Conservation (phyloP, 169 alveolate species). For the Plasmodium falciparum region DNA sequence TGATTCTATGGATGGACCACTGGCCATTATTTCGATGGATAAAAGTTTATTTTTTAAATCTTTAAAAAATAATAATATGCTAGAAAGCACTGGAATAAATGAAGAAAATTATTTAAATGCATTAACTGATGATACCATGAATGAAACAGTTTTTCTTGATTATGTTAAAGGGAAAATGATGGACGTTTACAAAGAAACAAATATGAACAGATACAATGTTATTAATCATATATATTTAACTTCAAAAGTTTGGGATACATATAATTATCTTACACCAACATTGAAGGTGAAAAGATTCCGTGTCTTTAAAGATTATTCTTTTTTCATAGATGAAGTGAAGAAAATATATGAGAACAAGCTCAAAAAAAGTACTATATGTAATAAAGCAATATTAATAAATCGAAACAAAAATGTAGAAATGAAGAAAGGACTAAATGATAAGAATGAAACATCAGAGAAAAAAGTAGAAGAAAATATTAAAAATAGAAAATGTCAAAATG, state of each 20-base stretch:
- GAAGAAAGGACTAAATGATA: background rate
- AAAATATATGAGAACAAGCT: background rate
- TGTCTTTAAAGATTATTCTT: constrained; percentile 33
- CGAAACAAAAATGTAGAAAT: background rate
- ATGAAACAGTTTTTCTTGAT: background rate
- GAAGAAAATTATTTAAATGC: background rate
- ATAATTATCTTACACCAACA: constrained; percentile 54
- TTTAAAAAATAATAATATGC: constrained; percentile 14
- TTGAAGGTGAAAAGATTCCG: constrained; percentile 27
- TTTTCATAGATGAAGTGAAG: constrained; percentile 16
- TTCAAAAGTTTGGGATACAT: constrained; percentile 31
- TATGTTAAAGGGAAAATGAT: constrained; percentile 40
- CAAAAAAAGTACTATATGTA: too few relatives aligned
- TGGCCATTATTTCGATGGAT: constrained; percentile 36
- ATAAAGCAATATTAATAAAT: too few relatives aligned
- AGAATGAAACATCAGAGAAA: too few relatives aligned
- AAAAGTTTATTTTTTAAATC: constrained; percentile 16
- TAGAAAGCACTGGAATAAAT: background rate
- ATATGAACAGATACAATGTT: constrained; percentile 14
- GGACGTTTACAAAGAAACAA: constrained; percentile 26
- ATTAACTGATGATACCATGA: constrained; percentile 3
- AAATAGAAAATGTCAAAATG: too few relatives aligned
- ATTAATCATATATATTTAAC: constrained; percentile 34
- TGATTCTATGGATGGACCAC: constrained; percentile 57
- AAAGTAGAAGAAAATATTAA: too few relatives aligned